These are phyloP conservation scores for Annulohypoxylon stygium DNA, from an alignment of 495 filamentous ascomycete genomes.

Conservation along the genomic window DNA sequence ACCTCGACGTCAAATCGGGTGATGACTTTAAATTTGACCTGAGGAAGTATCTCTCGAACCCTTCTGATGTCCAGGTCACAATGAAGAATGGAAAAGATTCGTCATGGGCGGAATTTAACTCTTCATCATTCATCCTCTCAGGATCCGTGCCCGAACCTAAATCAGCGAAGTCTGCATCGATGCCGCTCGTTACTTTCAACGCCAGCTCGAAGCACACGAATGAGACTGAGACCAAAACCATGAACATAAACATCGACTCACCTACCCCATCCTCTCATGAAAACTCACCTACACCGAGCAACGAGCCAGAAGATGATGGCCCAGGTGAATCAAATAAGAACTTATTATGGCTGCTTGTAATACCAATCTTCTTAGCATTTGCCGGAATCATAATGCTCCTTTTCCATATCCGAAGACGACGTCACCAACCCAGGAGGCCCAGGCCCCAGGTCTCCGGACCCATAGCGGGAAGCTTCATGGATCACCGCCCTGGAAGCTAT, in stretches of 20 bases:
- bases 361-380: constrained; percentile 44
- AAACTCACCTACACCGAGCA: constrained; percentile 22
- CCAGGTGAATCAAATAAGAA: constrained; percentile 32
- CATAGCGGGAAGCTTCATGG: constrained; percentile 55
- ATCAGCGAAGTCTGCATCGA: constrained; percentile 43
- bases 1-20: constrained; percentile 71
- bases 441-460: constrained; percentile 58
- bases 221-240: constrained; percentile 58
- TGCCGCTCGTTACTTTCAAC: constrained; percentile 64
- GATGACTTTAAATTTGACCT: constrained; percentile 74
- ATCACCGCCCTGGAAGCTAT: constrained; percentile 34
- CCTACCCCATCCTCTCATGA: constrained; percentile 39
- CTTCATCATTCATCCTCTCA: constrained; percentile 66
- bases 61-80: constrained; percentile 66
- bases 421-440: constrained; percentile 36
- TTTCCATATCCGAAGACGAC: constrained; percentile 44
- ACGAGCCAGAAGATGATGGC: constrained; percentile 24
- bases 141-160: constrained; percentile 70
- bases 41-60: constrained; percentile 65
- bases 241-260: constrained; percentile 64
- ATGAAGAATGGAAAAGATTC: constrained; percentile 64
- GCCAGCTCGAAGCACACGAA: constrained; percentile 62
- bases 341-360: constrained; percentile 47
- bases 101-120: constrained; percentile 77
- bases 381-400: constrained; percentile 37